A percentile compares a stretch with the other conserved stretches of the same genome.
phyloP scores from a whole-genome alignment of 768 basidiomycete species.

The Dioszegia crocea region DNA sequence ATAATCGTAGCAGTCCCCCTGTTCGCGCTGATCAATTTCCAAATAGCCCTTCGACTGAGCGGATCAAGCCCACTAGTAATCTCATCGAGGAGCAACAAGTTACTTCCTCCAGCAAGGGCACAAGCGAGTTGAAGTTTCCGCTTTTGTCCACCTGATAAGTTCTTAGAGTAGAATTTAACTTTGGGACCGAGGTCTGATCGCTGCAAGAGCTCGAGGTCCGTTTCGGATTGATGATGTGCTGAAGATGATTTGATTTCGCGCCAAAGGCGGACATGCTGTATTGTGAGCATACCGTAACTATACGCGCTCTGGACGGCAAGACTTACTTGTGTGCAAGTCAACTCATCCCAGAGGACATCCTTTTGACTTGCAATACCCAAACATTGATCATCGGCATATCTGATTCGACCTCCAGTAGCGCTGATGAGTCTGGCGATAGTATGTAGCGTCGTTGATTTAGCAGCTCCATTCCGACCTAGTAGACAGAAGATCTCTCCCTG shows the following conservation, averaged over 20 bases:
- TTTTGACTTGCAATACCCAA: slow-evolving; percentile 78
- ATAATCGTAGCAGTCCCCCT: slow-evolving; percentile 65
- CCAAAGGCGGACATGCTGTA: slow-evolving; percentile 71
- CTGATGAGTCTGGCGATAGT: slow-evolving; percentile 64
- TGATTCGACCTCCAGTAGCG: slow-evolving; percentile 59
- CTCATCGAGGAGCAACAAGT: slow-evolving; percentile 46
- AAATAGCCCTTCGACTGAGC: slow-evolving; percentile 69
- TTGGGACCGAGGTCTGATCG: slow-evolving; percentile 73
- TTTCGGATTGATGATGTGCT: slow-evolving; percentile 53
- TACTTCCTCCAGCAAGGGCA: slow-evolving; percentile 64
- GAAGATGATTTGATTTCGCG: slow-evolving; percentile 59
- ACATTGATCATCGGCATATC: slow-evolving; percentile 54
- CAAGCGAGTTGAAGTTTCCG: slow-evolving; percentile 77
- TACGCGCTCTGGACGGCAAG: not conserved
- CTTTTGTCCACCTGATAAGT: slow-evolving; percentile 75
- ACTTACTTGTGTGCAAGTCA: slow-evolving; percentile 57
- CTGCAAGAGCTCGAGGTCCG: slow-evolving; percentile 61
- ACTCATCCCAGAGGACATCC: slow-evolving; percentile 73
- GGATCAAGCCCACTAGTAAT: slow-evolving; percentile 64
- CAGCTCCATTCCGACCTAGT: slow-evolving; percentile 66
- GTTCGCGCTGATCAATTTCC: slow-evolving; percentile 67
- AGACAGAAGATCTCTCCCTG: slow-evolving; percentile 68
- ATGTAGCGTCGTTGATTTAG: slow-evolving; percentile 69
- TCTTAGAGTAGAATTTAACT: slow-evolving; percentile 62
- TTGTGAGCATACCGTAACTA: not conserved